Conservation (phyloP, 1,139 yeast genomes). For the Fermentozyma sake region DNA sequence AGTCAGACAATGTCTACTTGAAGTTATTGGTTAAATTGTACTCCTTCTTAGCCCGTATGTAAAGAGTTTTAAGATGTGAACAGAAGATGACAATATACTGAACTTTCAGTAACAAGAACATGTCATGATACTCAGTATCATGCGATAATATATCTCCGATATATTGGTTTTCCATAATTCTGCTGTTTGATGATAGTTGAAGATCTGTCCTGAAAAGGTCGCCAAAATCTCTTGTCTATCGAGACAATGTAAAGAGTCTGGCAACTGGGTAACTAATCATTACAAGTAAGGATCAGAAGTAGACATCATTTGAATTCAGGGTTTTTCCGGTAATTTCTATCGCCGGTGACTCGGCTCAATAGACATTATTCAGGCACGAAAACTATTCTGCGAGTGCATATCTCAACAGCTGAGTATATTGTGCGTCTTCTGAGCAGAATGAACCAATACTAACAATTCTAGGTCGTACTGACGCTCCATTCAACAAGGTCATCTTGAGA, state of each 20-base stretch:
- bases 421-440: slow-evolving; percentile 64
- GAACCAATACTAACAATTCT: slow-evolving; percentile 41
- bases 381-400: slow-evolving; percentile 57
- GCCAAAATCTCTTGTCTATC: no score
- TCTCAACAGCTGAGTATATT: slow-evolving; percentile 12
- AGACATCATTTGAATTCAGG: slow-evolving; percentile 1
- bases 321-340: no score
- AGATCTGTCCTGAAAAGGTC: slow-evolving; percentile 3
- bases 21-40: slow-evolving; percentile 95
- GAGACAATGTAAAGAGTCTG: no score
- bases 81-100: slow-evolving; percentile 5
- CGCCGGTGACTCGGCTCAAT: slow-evolving; percentile 10
- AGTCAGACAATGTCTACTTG: slow-evolving; percentile 98
- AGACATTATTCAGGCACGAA: slow-evolving; percentile 2
- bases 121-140: slow-evolving; percentile 1
- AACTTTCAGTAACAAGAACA: no score
- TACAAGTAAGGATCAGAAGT: no score
- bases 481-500: slow-evolving; percentile 96
- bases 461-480: slow-evolving; percentile 98
- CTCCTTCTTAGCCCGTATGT: slow-evolving; percentile 99
- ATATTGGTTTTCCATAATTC: no score
- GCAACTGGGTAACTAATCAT: no score
- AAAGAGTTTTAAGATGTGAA: slow-evolving; percentile 11
- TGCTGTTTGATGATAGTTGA: slow-evolving; percentile 7
- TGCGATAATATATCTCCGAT: no score